Percentiles rank a stretch among this genome's conserved stretches.
Conservation (phyloP, 2,329 filamentous ascomycete genomes). For the Botrytis aclada region DNA sequence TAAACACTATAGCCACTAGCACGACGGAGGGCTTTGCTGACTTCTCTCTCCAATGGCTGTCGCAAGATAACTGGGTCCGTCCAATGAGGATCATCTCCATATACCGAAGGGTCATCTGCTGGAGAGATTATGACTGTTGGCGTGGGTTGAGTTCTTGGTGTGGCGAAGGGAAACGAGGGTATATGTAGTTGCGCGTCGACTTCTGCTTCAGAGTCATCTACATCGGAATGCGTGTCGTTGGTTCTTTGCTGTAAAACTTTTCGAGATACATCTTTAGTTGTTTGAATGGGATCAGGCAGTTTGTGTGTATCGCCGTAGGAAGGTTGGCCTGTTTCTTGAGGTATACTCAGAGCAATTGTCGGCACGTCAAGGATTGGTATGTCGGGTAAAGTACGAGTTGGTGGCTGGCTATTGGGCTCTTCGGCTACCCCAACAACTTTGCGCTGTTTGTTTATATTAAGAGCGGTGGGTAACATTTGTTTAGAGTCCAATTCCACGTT, state of each 20-base stretch:
- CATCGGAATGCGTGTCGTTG: background rate
- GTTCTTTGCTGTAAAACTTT: background rate
- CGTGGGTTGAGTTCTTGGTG: background rate
- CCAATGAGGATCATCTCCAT: slow-evolving; percentile 18
- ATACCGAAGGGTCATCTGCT: slow-evolving; percentile 19
- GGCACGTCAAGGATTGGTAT: slow-evolving; percentile 8
- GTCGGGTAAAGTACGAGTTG: slow-evolving; percentile 21
- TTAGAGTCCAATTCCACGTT: background rate
- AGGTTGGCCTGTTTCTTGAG: slow-evolving; percentile 21
- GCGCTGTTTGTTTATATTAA: slow-evolving; percentile 19
- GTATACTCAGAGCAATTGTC: slow-evolving; percentile 13
- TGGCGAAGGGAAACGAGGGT: slow-evolving; percentile 18
- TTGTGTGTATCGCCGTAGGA: slow-evolving; percentile 28
- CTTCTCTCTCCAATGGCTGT: slow-evolving; percentile 33
- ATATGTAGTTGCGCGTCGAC: slow-evolving; percentile 12
- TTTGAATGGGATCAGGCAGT: slow-evolving; percentile 26
- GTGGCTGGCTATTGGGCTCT: slow-evolving; percentile 18
- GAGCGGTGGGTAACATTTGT: slow-evolving; percentile 19
- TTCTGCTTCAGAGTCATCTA: slow-evolving; percentile 12
- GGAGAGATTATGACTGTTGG: slow-evolving; percentile 24
- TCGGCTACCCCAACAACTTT: slow-evolving; percentile 15
- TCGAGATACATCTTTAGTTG: background rate
- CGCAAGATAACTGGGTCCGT: slow-evolving; percentile 4
- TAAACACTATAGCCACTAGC: slow-evolving; percentile 32
- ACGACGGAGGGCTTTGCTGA: slow-evolving; percentile 34